Conservation (phyloP, 2,329 filamentous ascomycete species). For the Exophiala lecanii-corni region DNA sequence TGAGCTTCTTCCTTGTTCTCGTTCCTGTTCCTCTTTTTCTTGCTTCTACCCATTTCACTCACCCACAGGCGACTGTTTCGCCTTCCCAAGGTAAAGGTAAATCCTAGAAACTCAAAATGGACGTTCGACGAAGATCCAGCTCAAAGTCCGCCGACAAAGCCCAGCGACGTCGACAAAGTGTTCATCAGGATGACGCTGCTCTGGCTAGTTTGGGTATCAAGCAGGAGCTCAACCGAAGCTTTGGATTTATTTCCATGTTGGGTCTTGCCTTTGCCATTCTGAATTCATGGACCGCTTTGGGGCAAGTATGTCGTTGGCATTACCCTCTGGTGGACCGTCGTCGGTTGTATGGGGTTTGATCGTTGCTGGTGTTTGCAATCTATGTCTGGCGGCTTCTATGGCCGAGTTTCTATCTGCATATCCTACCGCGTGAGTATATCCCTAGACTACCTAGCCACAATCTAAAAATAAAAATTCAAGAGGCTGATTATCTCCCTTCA, state of each 20-base stretch:
- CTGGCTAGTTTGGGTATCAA: constrained; percentile 55
- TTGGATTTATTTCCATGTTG: constrained; percentile 56
- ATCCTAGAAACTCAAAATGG: background rate
- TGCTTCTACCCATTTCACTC: background rate
- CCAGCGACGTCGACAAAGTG: constrained; percentile 14
- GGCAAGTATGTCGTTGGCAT: constrained; percentile 54
- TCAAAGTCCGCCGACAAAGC: background rate
- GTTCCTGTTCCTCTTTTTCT: background rate
- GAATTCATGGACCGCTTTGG: constrained; percentile 61
- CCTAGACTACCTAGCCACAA: too few species aligned
- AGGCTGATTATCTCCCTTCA: background rate
- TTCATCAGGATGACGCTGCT: constrained; percentile 43
- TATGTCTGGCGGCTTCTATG: constrained; percentile 64
- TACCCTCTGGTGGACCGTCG: constrained; percentile 67
- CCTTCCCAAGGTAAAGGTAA: too few species aligned
- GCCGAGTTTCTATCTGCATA: constrained; percentile 68
- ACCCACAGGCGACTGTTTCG: too few species aligned
- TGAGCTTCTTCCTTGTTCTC: too few species aligned
- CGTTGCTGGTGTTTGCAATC: constrained; percentile 62
- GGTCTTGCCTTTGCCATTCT: constrained; percentile 60
- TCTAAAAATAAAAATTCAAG: too few species aligned
- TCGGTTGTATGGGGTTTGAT: constrained; percentile 67
- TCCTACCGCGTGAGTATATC: constrained; percentile 46
- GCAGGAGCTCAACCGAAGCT: constrained; percentile 55
- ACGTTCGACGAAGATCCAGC: background rate